Evolutionary conservation across 1,139 yeast species (phyloP), one percentile per base, ranked within the genome.

Genomic region (Suhomyces yuchorum): DNA sequence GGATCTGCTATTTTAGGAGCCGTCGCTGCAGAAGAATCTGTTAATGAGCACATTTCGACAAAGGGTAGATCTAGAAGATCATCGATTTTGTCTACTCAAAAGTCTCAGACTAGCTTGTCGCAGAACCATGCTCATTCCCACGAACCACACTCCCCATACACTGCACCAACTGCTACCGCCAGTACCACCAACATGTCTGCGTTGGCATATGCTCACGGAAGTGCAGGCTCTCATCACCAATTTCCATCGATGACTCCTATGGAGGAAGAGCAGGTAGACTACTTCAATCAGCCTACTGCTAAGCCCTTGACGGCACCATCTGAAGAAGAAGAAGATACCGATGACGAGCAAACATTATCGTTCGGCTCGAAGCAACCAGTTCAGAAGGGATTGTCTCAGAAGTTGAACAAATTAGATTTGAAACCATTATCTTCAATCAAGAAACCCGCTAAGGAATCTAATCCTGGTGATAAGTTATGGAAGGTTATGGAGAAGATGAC

Each of bases 1-100:
- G 99, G 99, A 24, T 80, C 97, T 5, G 98, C 99, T 0, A 75
- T 93, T 65, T 77, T 93, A 52, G 99, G 98, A 33, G 97, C 98
- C 2, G 91, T 85, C 54, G 98, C 99, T 6, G 89, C 93, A 2
- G 84, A 81, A 58, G 81, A 76, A 48, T 71, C 79, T 7, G 77
- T 81, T 12, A 62, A 65, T 44, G 80, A 73, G 54, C 69, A 51
- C 52, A 57, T 71, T 43, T 47, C 53, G 35, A 59, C 65, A 37
- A 66, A 60, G 55, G 74, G 75, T 32, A 68, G 70, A 51, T 66
- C 75, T 20, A 70, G 75, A 61, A 68, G 78, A 58, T 62, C 73
- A 8, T 67, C 75, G 2, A 55, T 66, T 26, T 68, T 73, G 57
- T 61, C 64, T 14, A 53, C 63, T 20, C 70, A 66, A 50, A 66